Base-by-base conservation (phyloP, 345 rosid species). In the Acer campestre region DNA sequence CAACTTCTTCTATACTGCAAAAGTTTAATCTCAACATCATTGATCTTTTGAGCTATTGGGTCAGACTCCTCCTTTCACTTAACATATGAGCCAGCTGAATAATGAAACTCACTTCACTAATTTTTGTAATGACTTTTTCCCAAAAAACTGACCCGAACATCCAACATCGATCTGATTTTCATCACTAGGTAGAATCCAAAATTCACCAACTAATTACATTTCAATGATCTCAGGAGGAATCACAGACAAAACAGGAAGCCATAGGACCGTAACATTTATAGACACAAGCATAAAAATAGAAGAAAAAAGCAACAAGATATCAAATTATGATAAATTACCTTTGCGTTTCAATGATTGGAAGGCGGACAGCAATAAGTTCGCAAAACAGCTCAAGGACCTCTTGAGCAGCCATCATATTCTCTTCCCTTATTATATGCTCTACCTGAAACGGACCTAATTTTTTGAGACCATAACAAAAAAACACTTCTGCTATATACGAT, bases 371-470 rank as follows among this genome's bases (percentile, higher is more conserved):
- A 8, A 96, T 89, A 27, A 96, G 97, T 83, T 96, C 97, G 55
- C 92, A 88, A 70, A 91, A 96, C 23, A 96, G 89, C 83, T 96
- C 99, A 70, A 94, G 77, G 72, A 96, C 88, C 90, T 96, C 99
- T 82, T 96, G 99, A 71, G 98, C 98, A 76, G 95, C 98, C 98
- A 92, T 92, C 98, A 91, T 94, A 77, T 94, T 96, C 86, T 96
- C 98, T 88, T 96, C 99, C 72, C 99, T 88, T 64, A 94, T 82
- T 67, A 96, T 88, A 87, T 96, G 97, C 80, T 96, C 99, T 71
- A 96, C 98, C 99, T 96, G 84, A 51, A 80, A 83, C 3, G 16
- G 14, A 68, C 23, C 23, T 1, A 67, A 65, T 48, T 48, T 16
- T 10, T 22, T 25, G 2, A 73, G 67, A 77, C 29, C 29, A 73